Evolutionary conservation across 2,329 filamentous ascomycete genomes (phyloP), one percentile per base, ranked within the genome.

Genomic region (Exophiala lecanii-corni): DNA sequence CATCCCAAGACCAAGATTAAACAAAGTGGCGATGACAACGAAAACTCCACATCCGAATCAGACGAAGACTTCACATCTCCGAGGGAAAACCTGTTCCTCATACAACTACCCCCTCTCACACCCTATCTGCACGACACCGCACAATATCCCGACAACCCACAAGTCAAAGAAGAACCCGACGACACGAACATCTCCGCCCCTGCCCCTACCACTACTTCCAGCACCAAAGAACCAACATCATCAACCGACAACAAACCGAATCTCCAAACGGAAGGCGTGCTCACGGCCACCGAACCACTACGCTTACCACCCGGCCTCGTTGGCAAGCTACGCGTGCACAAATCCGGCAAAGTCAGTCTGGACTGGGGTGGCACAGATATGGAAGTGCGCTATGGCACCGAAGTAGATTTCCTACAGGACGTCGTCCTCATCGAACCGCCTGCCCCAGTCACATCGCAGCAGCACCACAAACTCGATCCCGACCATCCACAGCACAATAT

Each of bases 101-200:
- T 82, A 59, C 79, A 82, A 59, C 74, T 82, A 55, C 79, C 79
- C 9, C 78, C 79, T 1, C 69, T 79, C 45, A 73, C 81, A 3
- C 79, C 79, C 4, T 73, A 75, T 45, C 69, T 82, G 17, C 54
- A 66, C 25, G 57, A 69, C 7, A 63, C 70, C 1, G 57, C 52
- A 31, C 41, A 53, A 12, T 57, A 57, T 19, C 37, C 32, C 9
- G 25, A 41, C n/a, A 40, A 48, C 30, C 34, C 44, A 13, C 55
- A 54, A 25, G 49, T 62, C 36, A 65, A 65, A 43, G 59, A 64
- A 50, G 62, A 59, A 20, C 58, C 57, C 12, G 15, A 17, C 25
- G 60, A 62, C 28, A 54, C 16, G 9, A 31, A 41, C 10, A 19
- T 39, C 36, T 9, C 46, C 16, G 36, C 45, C 17, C 21, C 49